Evolutionary conservation across 1,284 basidiomycete genomes (phyloP), one percentile per base, ranked within the genome.

Genomic region (Violaceomyces palustris): DNA sequence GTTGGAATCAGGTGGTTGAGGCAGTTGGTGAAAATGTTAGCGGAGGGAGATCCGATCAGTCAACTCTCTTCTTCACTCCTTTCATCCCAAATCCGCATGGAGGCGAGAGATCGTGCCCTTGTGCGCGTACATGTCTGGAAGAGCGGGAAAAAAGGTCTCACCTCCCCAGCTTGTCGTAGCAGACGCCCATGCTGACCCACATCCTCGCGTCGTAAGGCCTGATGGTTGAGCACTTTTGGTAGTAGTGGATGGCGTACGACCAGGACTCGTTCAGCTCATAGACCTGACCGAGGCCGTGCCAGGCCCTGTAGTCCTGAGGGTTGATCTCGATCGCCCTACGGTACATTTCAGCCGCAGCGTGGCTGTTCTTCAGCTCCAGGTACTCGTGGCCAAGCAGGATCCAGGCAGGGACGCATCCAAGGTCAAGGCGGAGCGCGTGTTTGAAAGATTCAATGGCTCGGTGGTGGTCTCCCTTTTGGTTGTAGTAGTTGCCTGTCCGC

Each of bases 331-430:
- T 84, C 43, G 93, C 94, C 68, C 90, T 82, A 36, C 94, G 82
- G 75, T 98, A 99, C 22, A 91, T 88, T 75, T 97, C 94, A 43
- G 97, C 93, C 1, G 94, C 94, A 2, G 94, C 93, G 78, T 97
- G 92, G 14, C 89, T 89, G 75, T 99, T 98, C 76, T 97, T 97
- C 81, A 97, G 83, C 77, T 98, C 94, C 42, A 98, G 86, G 69
- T 90, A 98, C 74, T 97, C 94, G 74, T 98, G 94, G 0, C 94
- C 94, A 85, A 99, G 90, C 52, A 98, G 75, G n/a, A 93, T 97
- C 94, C 94, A 99, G 4, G 94, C 94, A 3, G 89, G 86, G 18
- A 97, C 79, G 74, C 92, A 98, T 5, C 88, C 90, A 52, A 87
- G 81, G 74, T 99, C 93, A 38, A 99, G 81, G 64, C 92, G 85